phyloP scores from a whole-genome alignment of 257 asterid genomes.

The Hygrophila difformis region DNA sequence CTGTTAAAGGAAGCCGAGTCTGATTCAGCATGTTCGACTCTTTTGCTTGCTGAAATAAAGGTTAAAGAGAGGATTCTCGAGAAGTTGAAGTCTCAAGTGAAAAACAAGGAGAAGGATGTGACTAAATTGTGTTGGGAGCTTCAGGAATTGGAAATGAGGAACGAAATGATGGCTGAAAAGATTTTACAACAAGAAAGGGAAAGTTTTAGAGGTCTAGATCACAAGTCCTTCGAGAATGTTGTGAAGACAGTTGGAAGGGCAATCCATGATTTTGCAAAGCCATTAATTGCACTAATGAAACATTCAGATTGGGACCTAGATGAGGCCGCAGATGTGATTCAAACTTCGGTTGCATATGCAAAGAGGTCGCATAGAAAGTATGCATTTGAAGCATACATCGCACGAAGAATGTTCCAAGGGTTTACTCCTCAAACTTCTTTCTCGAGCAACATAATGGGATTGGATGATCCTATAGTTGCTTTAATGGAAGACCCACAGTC shows the following conservation, averaged over 20 bases:
- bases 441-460: constrained; percentile 28
- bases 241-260: constrained; percentile 49
- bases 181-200: constrained; percentile 31
- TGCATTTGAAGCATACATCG: constrained; percentile 71
- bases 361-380: constrained; percentile 73
- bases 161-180: constrained; percentile 38
- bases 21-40: constrained; percentile 34
- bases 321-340: constrained; percentile 49
- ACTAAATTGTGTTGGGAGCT: constrained; percentile 28
- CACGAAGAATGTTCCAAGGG: constrained; percentile 56
- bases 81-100: constrained; percentile 46
- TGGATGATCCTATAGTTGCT: constrained; percentile 54
- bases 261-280: constrained; percentile 75
- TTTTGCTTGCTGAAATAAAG: constrained; percentile 43
- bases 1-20: constrained; percentile 31
- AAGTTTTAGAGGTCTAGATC: constrained; percentile 21
- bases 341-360: constrained; percentile 40
- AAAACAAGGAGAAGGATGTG: constrained; percentile 28
- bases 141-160: constrained; percentile 33
- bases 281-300: constrained; percentile 65
- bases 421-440: constrained; percentile 26
- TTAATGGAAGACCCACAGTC: constrained; percentile 54
- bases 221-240: constrained; percentile 36
- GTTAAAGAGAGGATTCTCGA: constrained; percentile 42
- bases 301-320: constrained; percentile 77